These are phyloP conservation scores for Diaporthe longicolla DNA, from an alignment of 2,329 filamentous ascomycete species.

Conservation along the genomic window DNA sequence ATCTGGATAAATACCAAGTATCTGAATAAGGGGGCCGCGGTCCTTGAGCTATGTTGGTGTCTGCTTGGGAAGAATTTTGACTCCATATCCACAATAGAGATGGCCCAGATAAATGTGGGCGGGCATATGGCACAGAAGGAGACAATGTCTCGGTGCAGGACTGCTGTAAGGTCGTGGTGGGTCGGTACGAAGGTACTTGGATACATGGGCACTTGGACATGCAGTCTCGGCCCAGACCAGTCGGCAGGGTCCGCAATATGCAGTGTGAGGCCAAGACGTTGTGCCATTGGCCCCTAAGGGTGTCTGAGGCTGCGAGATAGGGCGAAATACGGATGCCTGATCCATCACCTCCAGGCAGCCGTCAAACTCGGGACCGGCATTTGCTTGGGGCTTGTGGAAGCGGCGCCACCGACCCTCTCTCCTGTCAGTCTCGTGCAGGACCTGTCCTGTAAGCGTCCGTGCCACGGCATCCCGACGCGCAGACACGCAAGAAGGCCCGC, in stretches of 20 bases:
- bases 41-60: background rate
- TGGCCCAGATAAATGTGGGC: constrained; percentile 4
- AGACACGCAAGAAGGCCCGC: constrained; percentile 26
- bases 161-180: background rate
- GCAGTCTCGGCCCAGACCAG: constrained; percentile 26
- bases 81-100: background rate
- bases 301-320: background rate
- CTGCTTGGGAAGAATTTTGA: background rate
- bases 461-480: constrained; percentile 24
- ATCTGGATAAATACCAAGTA: background rate
- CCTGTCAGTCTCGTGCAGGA: background rate
- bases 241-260: background rate
- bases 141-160: constrained; percentile 18
- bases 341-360: constrained; percentile 34
- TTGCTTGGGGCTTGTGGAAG: constrained; percentile 21
- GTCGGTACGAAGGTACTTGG: constrained; percentile 14
- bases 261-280: background rate
- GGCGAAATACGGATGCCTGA: constrained; percentile 26
- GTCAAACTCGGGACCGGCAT: constrained; percentile 32
- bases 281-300: background rate
- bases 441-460: constrained; percentile 19
- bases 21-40: background rate
- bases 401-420: constrained; percentile 28
- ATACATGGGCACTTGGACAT: background rate
- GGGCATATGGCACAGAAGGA: background rate